Evolutionary conservation across 768 basidiomycete species (phyloP), one percentile per base, ranked within the genome.

Genomic region (Rossbeevera mucosa): DNA sequence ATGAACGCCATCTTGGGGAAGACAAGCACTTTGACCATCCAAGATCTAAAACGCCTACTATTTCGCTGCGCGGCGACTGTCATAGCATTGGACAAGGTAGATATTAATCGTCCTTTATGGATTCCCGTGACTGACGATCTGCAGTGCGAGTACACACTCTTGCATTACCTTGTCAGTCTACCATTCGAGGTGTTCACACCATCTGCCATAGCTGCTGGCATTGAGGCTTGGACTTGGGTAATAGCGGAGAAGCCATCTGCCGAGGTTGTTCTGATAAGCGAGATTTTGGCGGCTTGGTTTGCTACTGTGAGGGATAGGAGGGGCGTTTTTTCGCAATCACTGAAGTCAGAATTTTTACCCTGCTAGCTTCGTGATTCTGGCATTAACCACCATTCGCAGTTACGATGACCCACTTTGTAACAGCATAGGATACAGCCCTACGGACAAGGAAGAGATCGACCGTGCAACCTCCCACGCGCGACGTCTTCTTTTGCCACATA

Each of bases 161-260:
- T 98, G 9, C 88, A 91, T 69, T 86, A 92, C 66, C 74, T 98
- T 22, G 94, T 98, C 7, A 76, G 79, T 29, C 69, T 98, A 16
- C 96, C 96, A 0, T 90, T 98, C 60, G 86, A 89, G 51, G 85
- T 90, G 3, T 91, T 91, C 56, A 94, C 89, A 1, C 91, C 94
- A 1, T 74, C 89, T 4, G 83, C 93, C 1, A 82, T 97, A 51
- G 80, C 90, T 14, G 82, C 90, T 2, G 94, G 91, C 0, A 85
- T 94, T 40, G 94, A 98, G 64, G 86, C 88, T 9, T 98, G 96
- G 96, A 92, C 88, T 3, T 97, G 94, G 94, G 79, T 96, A 0
- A 87, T 96, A 48, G 83, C 89, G 13, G 89, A 95, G 65, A 82
- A 90, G 53, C 85, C 90, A 0, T 79, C 80, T 44, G 74, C 88